Conservation (phyloP, 257 asterid genomes). For the Petrea volubilis region DNA sequence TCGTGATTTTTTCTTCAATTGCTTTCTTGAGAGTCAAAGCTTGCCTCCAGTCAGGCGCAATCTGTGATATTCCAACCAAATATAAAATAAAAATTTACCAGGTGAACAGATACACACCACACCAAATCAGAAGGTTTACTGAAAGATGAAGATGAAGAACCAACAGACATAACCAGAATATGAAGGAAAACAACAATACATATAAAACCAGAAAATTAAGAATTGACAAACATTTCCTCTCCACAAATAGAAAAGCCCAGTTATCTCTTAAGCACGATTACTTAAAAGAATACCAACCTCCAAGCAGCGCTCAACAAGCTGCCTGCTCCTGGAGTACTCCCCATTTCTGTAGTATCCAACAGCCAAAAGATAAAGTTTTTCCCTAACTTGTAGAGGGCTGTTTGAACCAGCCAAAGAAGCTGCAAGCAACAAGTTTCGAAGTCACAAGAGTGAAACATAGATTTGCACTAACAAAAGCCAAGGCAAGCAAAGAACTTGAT, state of each 20-base stretch:
- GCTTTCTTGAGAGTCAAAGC: slow-evolving; percentile 82
- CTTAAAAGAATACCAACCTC: slow-evolving; percentile 54
- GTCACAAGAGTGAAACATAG: slow-evolving; percentile 14
- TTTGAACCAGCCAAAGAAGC: slow-evolving; percentile 59
- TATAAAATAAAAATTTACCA: background rate
- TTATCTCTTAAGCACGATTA: background rate
- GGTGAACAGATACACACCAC: background rate
- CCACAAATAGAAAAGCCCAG: background rate
- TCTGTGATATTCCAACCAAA: slow-evolving; percentile 38
- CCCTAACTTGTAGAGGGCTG: slow-evolving; percentile 61
- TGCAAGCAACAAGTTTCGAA: slow-evolving; percentile 42
- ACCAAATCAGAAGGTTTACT: background rate
- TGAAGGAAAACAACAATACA: background rate
- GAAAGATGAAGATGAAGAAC: background rate
- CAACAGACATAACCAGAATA: background rate
- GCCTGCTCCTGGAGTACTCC: slow-evolving; percentile 78
- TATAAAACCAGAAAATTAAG: background rate
- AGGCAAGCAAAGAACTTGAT: background rate
- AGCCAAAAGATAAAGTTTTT: slow-evolving; percentile 76
- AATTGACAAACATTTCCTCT: background rate
- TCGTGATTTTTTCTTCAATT: slow-evolving; percentile 78
- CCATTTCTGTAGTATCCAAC: slow-evolving; percentile 87
- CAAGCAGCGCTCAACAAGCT: slow-evolving; percentile 74
- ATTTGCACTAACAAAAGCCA: background rate
- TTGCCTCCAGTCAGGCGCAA: slow-evolving; percentile 90